Base-by-base conservation (phyloP, 1,284 basidiomycete species). In the Ustilago curta region DNA sequence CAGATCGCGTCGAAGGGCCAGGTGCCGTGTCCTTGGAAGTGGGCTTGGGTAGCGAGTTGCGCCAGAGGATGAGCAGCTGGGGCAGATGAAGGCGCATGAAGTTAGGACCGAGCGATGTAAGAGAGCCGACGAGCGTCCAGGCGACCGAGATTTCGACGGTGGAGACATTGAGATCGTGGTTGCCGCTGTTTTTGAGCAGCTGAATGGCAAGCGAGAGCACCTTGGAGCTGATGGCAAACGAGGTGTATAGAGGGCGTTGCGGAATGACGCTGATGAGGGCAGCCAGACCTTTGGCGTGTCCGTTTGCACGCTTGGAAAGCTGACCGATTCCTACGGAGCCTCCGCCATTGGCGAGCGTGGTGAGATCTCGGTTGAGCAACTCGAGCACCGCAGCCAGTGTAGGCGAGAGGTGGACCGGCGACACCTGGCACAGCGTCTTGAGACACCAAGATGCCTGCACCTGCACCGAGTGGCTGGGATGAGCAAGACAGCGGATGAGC, bases 11-110 rank as follows among this genome's bases (percentile, higher is more conserved):
- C 21, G 90, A 87, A 35, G 90, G 90, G 21, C 94, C 88, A 18
- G 90, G 90, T 0, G 89, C 88, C 14, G 88, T 89, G 21, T 80
- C 96, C 85, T 96, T 96, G 77, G 89, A 91, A 0, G 93, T 93
- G 0, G 94, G 92, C 85, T 98, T 98, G 1, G 96, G 94, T 0
- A 99, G 88, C 2, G 97, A 95, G 79, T 99, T 99, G 37, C 96
- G 88, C 97, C 97, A 99, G 2, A 99, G 89, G 0, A 96, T 93
- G 27, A 99, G 89, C 8, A 99, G 88, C 80, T 97, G 95, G 0
- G 94, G 91, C 1, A 98, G 88, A 85, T 98, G 95, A 0, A 93
- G 90, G 35, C 93, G 90, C 52, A 97, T 93, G 79, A 98, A 97
- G 77, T 94, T 92, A 7, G 93, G 94, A 0, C 96, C 96, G 4